Base-by-base conservation (phyloP, 139 green algal species). In the Tetradesmus obliquus region DNA sequence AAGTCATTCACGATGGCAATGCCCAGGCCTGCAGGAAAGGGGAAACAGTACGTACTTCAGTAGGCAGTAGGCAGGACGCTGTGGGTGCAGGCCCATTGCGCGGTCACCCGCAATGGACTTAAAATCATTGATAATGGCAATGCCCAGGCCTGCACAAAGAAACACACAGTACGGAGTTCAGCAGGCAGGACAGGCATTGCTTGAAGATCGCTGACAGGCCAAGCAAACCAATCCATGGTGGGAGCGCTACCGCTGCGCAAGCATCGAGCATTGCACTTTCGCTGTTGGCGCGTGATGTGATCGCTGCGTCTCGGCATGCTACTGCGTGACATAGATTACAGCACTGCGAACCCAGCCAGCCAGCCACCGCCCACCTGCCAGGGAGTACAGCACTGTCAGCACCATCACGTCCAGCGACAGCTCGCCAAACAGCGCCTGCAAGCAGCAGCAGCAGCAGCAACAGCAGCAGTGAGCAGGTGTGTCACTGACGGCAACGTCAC, bases 1-100 rank as follows among this genome's bases (percentile, higher is more conserved):
- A 99, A 99, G 95, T 99, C 98, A 94, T 99, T 99, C 55, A 99
- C 98, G 86, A 99, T 99, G 91, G 98, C 98, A 91, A 99, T 99
- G 91, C 98, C 98, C 89, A 99, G 95, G 19, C 98, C 98, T 82
- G 74, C 7, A 54, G n/a, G 10, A 45, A 45, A 45, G 32, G 32
- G 32, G 32, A 45, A 45, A 45, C 32, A 45, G 32, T 88, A 55
- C 88, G 76, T 45, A 92, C 32, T 45, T 45, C 32, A 45, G 32
- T 45, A 45, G 32, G 32, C 32, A 45, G 32, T 45, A 45, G 32
- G 32, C 32, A 45, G 32, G 32, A 45, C 32, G 32, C 32, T 45
- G 20, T 79, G 17, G 72, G 9, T 74, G 82, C 55, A 74, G 87
- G 20, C 97, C 97, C 94, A 99, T 94, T 22, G 93, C 87, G 55